Percentiles rank a stretch among this genome's conserved stretches.
phyloP scores from a whole-genome alignment of 1,139 yeast species.

The Sugiyamaella neomexicana region DNA sequence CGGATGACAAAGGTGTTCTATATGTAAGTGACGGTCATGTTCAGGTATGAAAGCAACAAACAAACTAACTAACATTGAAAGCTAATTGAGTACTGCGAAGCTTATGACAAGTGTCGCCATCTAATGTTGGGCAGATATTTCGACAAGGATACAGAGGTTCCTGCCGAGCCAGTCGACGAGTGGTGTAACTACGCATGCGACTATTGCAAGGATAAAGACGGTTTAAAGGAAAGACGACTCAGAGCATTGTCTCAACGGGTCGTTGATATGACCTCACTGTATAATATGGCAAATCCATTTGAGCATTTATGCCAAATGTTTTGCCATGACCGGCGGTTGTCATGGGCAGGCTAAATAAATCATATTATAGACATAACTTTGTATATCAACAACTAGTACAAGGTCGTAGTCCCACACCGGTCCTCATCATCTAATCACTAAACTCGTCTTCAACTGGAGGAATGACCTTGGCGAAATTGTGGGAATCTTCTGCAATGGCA shows the following conservation, averaged over 20 bases:
- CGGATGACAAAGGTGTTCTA: constrained; percentile 5
- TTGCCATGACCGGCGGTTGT: no score
- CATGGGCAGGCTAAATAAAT: not conserved
- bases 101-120: constrained; percentile 76
- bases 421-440: constrained; percentile 8
- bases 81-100: constrained; percentile 82
- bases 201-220: constrained; percentile 34
- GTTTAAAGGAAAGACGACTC: constrained; percentile 14
- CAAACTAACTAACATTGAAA: constrained; percentile 31
- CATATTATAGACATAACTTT: not conserved
- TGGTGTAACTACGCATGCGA: constrained; percentile 41
- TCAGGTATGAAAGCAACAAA: not conserved
- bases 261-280: not conserved
- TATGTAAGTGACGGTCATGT: constrained; percentile 10
- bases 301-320: not conserved
- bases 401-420: no score
- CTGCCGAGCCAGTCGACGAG: constrained; percentile 22
- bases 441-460: constrained; percentile 23
- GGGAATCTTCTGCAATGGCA: constrained; percentile 68
- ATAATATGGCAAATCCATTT: constrained; percentile 3
- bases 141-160: constrained; percentile 50
- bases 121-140: constrained; percentile 77
- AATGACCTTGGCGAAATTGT: constrained; percentile 54
- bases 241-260: not conserved
- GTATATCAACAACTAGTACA: no score